Evolutionary conservation across 225 moss, liverwort and hornwort species (phyloP).

Genomic region (Polytrichum commune): DNA sequence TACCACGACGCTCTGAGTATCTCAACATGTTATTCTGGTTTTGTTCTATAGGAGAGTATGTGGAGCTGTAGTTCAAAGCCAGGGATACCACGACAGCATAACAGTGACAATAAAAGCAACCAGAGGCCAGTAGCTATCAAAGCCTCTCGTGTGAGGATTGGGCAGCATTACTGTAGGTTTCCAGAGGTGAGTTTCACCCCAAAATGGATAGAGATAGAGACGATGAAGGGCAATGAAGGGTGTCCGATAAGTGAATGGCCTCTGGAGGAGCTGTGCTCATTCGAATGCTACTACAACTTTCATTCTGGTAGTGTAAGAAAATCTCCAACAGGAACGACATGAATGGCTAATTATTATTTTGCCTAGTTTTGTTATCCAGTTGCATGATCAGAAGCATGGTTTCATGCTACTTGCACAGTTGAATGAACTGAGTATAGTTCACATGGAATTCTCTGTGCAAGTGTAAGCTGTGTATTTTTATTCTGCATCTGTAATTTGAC

Average conservation of each 20-base stretch:
- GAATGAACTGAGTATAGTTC: background rate
- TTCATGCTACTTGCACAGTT: background rate
- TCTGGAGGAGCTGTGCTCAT: conserved; percentile 18
- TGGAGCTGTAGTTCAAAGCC: too few species aligned
- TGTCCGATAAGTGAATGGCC: conserved; percentile 24
- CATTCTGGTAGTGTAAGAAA: conserved; percentile 20
- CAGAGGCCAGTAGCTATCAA: too few species aligned
- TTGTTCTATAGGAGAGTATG: too few species aligned
- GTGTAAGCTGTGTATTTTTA: too few species aligned
- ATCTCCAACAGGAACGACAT: background rate
- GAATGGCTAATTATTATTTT: background rate
- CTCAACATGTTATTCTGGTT: too few species aligned
- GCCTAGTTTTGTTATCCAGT: background rate
- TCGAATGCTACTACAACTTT: conserved; percentile 27
- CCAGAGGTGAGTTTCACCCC: conserved; percentile 29
- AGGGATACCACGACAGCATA: too few species aligned
- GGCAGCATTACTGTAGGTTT: conserved; percentile 32
- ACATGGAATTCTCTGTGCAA: background rate
- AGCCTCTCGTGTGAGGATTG: conserved; percentile 39
- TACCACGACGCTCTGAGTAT: too few species aligned
- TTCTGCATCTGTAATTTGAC: too few species aligned
- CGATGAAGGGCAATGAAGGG: conserved; percentile 12
- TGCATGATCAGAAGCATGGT: background rate
- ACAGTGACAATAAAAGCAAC: too few species aligned
- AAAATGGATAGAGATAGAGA: conserved; percentile 31